phyloP scores from a whole-genome alignment of 1,284 basidiomycete genomes.

The Entoloma clypeatum region DNA sequence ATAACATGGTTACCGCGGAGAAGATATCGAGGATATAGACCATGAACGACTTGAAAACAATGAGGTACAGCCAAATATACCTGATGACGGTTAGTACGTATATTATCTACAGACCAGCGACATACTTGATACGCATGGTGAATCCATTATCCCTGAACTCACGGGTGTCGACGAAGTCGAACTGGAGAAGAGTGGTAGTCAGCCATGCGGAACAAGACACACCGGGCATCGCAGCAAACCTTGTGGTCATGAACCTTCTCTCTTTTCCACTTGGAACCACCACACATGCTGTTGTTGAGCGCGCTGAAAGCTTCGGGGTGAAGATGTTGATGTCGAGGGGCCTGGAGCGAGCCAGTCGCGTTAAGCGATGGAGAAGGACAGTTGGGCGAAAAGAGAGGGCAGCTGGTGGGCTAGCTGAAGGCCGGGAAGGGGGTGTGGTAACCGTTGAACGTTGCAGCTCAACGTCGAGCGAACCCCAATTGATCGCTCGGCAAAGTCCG shows the following conservation, averaged over 20 bases:
- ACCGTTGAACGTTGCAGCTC: conserved; percentile 12
- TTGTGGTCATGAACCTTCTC: conserved; percentile 98
- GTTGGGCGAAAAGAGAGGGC: conserved; percentile 27
- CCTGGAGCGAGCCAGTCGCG: conserved; percentile 69
- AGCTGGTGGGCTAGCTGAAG: conserved; percentile 25
- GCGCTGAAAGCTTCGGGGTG: conserved; percentile 15
- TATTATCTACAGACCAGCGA: conserved; percentile 17
- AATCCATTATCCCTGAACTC: conserved; percentile 90
- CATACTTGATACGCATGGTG: conserved; percentile 82
- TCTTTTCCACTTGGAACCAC: conserved; percentile 88
- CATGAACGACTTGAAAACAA: conserved; percentile 91
- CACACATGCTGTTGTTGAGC: conserved; percentile 46
- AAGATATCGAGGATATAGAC: conserved; percentile 98
- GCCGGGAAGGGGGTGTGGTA: conserved; percentile 14
- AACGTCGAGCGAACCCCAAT: conserved; percentile 11
- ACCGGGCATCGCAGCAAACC: conserved; percentile 39
- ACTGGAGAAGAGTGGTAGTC: conserved; percentile 46
- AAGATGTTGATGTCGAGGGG: conserved; percentile 22
- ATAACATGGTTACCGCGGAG: conserved; percentile 94
- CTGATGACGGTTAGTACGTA: conserved; percentile 36
- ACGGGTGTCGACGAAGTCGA: conserved; percentile 93
- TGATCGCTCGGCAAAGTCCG: conserved; percentile 33
- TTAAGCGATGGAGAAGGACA: conserved; percentile 36
- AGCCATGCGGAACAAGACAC: conserved; percentile 13
- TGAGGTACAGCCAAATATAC: conserved; percentile 88